phyloP scores from a whole-genome alignment of 1,139 yeast species.

The Diutina sp. region DNA sequence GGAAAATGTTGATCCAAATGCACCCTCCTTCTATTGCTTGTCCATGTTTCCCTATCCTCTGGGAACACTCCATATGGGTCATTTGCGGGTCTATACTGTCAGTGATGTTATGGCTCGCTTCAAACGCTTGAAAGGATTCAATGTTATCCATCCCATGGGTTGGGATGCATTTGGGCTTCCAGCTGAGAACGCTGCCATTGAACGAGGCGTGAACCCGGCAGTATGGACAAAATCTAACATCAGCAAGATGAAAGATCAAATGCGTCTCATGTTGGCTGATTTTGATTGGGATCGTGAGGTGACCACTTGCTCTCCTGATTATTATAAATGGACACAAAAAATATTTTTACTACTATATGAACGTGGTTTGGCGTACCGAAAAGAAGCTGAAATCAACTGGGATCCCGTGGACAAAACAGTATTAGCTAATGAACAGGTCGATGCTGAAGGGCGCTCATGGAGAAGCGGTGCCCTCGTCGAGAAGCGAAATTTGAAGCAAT shows the following conservation, averaged over 20 bases:
- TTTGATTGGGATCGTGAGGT: constrained; percentile 92
- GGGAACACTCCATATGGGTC: constrained; percentile 87
- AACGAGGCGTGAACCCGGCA: constrained; percentile 65
- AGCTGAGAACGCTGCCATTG: constrained; percentile 96
- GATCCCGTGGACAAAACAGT: constrained; percentile 94
- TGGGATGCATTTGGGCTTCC: constrained; percentile 99
- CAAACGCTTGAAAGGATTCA: constrained; percentile 60
- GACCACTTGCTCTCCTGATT: constrained; percentile 78
- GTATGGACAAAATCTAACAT: constrained; percentile 77
- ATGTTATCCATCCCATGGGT: constrained; percentile 93
- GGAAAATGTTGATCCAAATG: constrained; percentile 10
- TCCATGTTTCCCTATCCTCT: constrained; percentile 97
- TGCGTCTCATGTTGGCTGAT: constrained; percentile 66
- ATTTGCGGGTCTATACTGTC: constrained; percentile 81
- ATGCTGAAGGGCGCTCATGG: constrained; percentile 84
- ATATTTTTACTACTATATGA: constrained; percentile 62
- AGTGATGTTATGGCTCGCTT: constrained; percentile 76
- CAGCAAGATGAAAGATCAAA: constrained; percentile 69
- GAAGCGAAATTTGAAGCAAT: constrained; percentile 65
- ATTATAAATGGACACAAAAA: constrained; percentile 87
- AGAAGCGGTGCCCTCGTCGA: constrained; percentile 93
- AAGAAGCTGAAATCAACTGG: constrained; percentile 89
- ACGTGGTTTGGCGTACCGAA: constrained; percentile 72
- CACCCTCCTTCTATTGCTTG: constrained; percentile 47
- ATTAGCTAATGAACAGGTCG: constrained; percentile 94